Evolutionary conservation across 257 asterid genomes (phyloP).

Genomic region (Plectranthus barbatus): DNA sequence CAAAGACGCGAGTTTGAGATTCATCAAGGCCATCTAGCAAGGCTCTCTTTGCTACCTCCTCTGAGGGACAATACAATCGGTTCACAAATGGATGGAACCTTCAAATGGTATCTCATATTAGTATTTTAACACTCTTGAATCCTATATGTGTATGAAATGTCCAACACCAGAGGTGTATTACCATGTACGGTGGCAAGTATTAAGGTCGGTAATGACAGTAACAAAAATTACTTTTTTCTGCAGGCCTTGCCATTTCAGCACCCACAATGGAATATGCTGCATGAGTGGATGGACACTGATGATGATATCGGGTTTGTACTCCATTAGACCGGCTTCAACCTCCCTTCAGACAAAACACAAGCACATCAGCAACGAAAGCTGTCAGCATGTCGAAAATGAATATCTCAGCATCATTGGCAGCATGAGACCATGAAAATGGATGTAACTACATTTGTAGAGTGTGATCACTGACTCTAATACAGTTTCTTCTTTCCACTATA

Average conservation of each 20-base stretch:
- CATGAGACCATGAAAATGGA: no score
- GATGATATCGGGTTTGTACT: slow-evolving; percentile 92
- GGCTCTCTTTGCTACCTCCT: slow-evolving; percentile 82
- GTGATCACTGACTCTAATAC: not conserved
- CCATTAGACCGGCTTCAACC: slow-evolving; percentile 98
- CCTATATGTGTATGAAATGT: no score
- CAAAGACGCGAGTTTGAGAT: slow-evolving; percentile 68
- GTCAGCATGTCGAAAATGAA: no score
- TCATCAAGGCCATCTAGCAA: slow-evolving; percentile 66
- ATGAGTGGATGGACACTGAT: slow-evolving; percentile 98
- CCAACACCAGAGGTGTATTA: slow-evolving; percentile 13
- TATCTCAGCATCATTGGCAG: not conserved
- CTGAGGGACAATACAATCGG: slow-evolving; percentile 83
- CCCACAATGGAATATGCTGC: slow-evolving; percentile 98
- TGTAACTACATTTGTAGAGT: no score
- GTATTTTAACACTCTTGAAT: not conserved
- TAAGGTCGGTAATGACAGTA: slow-evolving; percentile 87
- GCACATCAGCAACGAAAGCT: slow-evolving; percentile 6
- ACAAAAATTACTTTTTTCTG: slow-evolving; percentile 82
- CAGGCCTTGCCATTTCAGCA: slow-evolving; percentile 94
- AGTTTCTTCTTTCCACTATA: not conserved
- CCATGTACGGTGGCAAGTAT: slow-evolving; percentile 97
- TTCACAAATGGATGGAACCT: slow-evolving; percentile 94
- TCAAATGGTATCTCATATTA: slow-evolving; percentile 10
- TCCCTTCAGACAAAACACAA: slow-evolving; percentile 34